phyloP scores from a whole-genome alignment of 768 basidiomycete species.

The Tulasnella sp. region DNA sequence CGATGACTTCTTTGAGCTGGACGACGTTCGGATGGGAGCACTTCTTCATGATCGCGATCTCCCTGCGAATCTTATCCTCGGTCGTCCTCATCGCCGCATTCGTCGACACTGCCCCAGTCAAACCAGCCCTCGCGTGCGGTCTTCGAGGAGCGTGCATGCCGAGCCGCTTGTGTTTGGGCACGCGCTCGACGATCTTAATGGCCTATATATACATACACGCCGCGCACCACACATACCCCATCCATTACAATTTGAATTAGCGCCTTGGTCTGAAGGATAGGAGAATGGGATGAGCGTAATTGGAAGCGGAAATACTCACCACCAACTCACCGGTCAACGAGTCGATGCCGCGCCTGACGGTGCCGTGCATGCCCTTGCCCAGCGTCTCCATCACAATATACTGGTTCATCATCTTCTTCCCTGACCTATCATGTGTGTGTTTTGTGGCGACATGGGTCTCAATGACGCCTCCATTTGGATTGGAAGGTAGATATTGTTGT shows the following conservation, averaged over 20 bases:
- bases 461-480: not conserved
- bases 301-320: constrained; percentile 16
- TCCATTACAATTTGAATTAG: not conserved
- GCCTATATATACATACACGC: constrained; percentile 37
- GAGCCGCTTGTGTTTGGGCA: constrained; percentile 59
- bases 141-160: constrained; percentile 11
- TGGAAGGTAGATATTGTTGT: too few relatives aligned
- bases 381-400: constrained; percentile 68
- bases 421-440: not conserved
- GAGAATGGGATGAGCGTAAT: constrained; percentile 22
- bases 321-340: constrained; percentile 26
- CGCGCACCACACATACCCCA: constrained; percentile 5
- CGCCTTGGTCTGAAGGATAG: not conserved
- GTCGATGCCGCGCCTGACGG: constrained; percentile 67
- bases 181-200: constrained; percentile 66
- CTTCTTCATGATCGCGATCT: constrained; percentile 99
- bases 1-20: constrained; percentile 84
- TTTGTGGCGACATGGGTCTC: constrained; percentile 9
- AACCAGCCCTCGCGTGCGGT: constrained; percentile 30
- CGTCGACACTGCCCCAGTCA: constrained; percentile 46
- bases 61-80: constrained; percentile 77
- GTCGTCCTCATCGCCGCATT: constrained; percentile 45
- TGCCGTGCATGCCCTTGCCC: constrained; percentile 84
- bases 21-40: constrained; percentile 85
- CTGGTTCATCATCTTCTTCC: constrained; percentile 62